These are phyloP conservation scores for Pinus albicaulis DNA, from an alignment of 75 land plant genomes.

Conservation along the genomic window DNA sequence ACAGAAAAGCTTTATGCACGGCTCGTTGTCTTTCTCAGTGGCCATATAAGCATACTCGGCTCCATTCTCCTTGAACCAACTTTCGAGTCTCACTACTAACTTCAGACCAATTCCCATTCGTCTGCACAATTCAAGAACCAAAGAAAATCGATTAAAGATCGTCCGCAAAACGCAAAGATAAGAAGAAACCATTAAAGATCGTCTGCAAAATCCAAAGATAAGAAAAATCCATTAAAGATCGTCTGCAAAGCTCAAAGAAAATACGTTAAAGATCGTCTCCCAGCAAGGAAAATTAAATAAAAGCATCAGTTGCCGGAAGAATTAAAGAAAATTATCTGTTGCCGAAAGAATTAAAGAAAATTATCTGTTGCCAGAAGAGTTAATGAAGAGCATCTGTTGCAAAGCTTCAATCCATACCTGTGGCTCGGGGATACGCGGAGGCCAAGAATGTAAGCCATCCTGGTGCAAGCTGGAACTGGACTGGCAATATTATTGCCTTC, in stretches of 20 bases:
- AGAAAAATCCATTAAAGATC: no score
- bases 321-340: not conserved
- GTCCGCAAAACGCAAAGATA: no score
- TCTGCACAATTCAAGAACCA: conserved; percentile 24
- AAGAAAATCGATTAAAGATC: not conserved
- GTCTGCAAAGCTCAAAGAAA: not conserved
- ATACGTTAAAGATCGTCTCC: not conserved
- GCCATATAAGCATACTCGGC: conserved; percentile 91
- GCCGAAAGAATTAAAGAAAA: not conserved
- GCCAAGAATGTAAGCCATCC: conserved; percentile 70
- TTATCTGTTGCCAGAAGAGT: not conserved
- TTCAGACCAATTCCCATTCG: conserved; percentile 76
- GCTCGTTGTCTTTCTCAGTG: conserved; percentile 79
- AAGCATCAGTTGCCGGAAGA: no score
- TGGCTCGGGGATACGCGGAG: conserved; percentile 76
- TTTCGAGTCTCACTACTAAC: conserved; percentile 58
- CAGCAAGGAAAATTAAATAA: not conserved
- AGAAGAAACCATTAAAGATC: not conserved
- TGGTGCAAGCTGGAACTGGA: conserved; percentile 37
- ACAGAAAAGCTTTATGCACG: conserved; percentile 77
- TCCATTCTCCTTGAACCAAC: conserved; percentile 68
- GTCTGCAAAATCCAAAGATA: no score
- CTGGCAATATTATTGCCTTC: not conserved
- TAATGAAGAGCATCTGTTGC: no score
- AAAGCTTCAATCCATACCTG: conserved; percentile 30